Evolutionary conservation across 345 rosid genomes (phyloP).

Genomic region (Trapa bicornis): DNA sequence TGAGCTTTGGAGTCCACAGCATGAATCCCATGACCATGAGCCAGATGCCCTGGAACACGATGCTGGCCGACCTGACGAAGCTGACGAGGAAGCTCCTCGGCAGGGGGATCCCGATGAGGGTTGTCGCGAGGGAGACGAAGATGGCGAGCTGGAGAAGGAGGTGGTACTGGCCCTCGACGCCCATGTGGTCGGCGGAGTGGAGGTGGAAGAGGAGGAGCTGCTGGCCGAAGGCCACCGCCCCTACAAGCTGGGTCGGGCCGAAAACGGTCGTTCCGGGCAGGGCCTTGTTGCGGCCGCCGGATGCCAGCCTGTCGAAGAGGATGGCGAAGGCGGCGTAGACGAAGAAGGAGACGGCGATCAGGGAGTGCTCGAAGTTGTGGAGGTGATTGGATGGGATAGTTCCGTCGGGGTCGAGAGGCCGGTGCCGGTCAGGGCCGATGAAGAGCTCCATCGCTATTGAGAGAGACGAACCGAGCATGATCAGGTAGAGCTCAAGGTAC

Average conservation of each 20-base stretch:
- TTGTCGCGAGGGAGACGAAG: constrained; percentile 41
- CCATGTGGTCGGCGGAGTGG: constrained; percentile 72
- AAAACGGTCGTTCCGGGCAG: constrained; percentile 10
- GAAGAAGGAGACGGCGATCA: constrained; percentile 56
- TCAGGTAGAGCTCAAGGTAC: constrained; percentile 49
- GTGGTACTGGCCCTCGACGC: constrained; percentile 81
- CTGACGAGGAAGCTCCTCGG: constrained; percentile 60
- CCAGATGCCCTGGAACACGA: constrained; percentile 71
- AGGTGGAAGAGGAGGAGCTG: constrained; percentile 65
- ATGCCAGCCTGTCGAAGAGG: constrained; percentile 24
- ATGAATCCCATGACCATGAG: constrained; percentile 53
- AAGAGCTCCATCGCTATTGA: constrained; percentile 76
- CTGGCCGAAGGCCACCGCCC: constrained; percentile 52
- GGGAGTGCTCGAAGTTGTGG: constrained; percentile 76
- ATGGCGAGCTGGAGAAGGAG: constrained; percentile 49
- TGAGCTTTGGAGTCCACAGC: constrained; percentile 61
- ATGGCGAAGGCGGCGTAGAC: constrained; percentile 47
- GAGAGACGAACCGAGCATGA: constrained; percentile 45
- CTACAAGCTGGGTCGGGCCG: constrained; percentile 39
- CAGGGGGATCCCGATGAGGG: constrained; percentile 43
- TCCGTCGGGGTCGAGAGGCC: constrained; percentile 63
- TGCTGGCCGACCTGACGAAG: constrained; percentile 54
- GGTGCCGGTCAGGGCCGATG: constrained; percentile 59
- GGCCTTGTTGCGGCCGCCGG: neutral
- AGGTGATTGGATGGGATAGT: constrained; percentile 82